These are phyloP conservation scores for Fusarium equiseti DNA, from an alignment of 2,329 filamentous ascomycete species.

Conservation along the genomic window DNA sequence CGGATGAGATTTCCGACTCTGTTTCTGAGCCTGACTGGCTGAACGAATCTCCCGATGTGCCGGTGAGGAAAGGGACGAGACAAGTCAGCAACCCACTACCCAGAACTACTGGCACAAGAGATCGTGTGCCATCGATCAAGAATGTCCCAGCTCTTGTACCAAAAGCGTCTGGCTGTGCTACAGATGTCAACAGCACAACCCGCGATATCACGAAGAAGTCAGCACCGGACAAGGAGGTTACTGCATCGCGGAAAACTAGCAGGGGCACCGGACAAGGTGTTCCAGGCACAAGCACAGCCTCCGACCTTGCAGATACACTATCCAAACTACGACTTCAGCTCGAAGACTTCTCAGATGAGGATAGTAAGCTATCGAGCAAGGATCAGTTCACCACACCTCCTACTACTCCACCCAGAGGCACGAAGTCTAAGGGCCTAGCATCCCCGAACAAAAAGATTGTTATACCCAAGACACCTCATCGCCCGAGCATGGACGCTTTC, in stretches of 20 bases:
- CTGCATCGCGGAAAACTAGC: constrained; percentile 7
- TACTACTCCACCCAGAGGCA: constrained; percentile 36
- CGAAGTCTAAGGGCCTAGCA: constrained; percentile 37
- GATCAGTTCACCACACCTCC: constrained; percentile 41
- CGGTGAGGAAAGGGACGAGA: constrained; percentile 9
- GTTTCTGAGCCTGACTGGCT: constrained; percentile 34
- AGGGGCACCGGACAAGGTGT: constrained; percentile 2
- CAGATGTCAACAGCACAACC: background rate
- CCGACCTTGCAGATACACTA: constrained; percentile 43
- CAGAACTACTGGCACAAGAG: background rate
- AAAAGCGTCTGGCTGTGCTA: background rate
- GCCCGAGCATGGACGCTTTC: constrained; percentile 67
- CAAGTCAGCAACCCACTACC: background rate
- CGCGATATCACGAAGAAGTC: background rate
- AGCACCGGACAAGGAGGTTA: constrained; percentile 4
- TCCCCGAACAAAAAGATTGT: constrained; percentile 50
- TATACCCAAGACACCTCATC: constrained; percentile 67
- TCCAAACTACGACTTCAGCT: constrained; percentile 45
- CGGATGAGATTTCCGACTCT: constrained; percentile 38
- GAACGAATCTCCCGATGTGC: constrained; percentile 27
- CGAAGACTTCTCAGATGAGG: constrained; percentile 43
- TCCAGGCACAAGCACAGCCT: constrained; percentile 19
- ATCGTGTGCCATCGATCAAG: background rate
- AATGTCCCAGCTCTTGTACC: constrained; percentile 19
- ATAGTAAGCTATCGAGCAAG: constrained; percentile 15